A percentile compares a stretch with the other conserved stretches of the same genome.
These are phyloP conservation scores for Cladosporium austrohemisphaericum DNA, from an alignment of 2,329 filamentous ascomycete genomes.

Conservation along the genomic window DNA sequence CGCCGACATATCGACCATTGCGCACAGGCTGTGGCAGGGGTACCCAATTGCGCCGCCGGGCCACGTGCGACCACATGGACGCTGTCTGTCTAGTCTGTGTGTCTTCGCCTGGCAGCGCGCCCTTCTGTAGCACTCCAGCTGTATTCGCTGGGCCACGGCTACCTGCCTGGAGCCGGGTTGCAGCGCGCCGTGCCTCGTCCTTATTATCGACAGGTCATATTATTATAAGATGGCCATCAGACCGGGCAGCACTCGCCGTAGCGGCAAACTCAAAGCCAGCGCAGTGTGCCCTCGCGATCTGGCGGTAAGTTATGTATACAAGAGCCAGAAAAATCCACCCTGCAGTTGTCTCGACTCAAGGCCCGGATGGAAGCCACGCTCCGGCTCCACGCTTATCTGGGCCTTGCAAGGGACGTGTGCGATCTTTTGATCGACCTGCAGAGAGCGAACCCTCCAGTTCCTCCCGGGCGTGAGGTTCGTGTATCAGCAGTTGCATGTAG, in stretches of 20 bases:
- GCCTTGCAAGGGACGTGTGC: constrained; percentile 1
- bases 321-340: no score
- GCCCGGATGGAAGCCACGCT: no score
- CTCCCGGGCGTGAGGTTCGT: not conserved
- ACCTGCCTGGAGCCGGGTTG: constrained; percentile 1
- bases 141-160: not conserved
- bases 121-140: no score
- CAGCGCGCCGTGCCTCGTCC: constrained; percentile 5
- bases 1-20: not conserved
- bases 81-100: constrained; percentile 5
- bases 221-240: not conserved
- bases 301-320: constrained; percentile 1
- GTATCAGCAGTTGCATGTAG: constrained; percentile 5
- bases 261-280: constrained; percentile 12
- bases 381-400: constrained; percentile 4
- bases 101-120: constrained; percentile 4
- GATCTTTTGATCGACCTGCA: constrained; percentile 4
- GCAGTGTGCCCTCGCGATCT: not conserved
- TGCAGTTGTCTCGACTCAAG: constrained; percentile 1
- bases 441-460: not conserved
- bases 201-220: constrained; percentile 10
- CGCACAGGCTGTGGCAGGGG: constrained; percentile 9
- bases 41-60: not conserved
- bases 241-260: constrained; percentile 3
- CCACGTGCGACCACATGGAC: constrained; percentile 14